Evolutionary conservation across 352 stramenopile species (phyloP).

Genomic region (Phytopythium mirpurense): DNA sequence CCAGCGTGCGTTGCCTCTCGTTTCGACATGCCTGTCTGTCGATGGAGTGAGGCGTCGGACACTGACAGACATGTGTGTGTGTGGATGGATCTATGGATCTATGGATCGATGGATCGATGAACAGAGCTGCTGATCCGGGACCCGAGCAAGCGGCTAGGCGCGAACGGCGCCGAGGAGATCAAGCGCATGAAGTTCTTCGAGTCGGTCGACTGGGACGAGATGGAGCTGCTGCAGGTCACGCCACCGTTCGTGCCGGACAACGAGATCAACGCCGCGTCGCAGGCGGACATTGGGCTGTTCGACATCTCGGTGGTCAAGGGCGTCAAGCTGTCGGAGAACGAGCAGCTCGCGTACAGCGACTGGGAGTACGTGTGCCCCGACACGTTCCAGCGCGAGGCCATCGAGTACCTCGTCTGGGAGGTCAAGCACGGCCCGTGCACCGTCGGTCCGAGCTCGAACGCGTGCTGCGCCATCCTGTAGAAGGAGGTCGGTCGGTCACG

Average conservation of each 20-base stretch:
- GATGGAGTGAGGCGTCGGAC: background rate
- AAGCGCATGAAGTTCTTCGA: constrained; percentile 82
- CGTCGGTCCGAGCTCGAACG: constrained; percentile 49
- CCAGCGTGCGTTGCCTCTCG: constrained; percentile 38
- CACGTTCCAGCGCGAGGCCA: constrained; percentile 76
- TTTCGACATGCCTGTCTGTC: background rate
- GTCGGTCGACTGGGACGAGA: constrained; percentile 62
- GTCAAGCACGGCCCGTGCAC: constrained; percentile 73
- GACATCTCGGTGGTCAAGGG: constrained; percentile 67
- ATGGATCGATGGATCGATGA: too few relatives aligned
- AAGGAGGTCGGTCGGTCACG: too few relatives aligned
- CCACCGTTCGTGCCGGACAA: constrained; percentile 78
- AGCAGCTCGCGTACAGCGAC: constrained; percentile 58
- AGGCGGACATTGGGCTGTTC: constrained; percentile 78
- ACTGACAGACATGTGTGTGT: constrained; percentile 4
- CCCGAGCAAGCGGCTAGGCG: constrained; percentile 60
- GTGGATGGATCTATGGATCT: too few relatives aligned
- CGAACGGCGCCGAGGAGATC: constrained; percentile 66
- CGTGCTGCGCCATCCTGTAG: constrained; percentile 57
- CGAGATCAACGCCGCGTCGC: constrained; percentile 81
- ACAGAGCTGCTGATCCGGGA: constrained; percentile 76
- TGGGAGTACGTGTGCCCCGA: constrained; percentile 77
- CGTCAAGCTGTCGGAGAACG: constrained; percentile 64
- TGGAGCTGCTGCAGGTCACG: constrained; percentile 60
- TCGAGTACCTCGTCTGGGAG: constrained; percentile 82